These are phyloP conservation scores for Aspergillus cristatus DNA, from an alignment of 495 filamentous ascomycete species.

Conservation along the genomic window DNA sequence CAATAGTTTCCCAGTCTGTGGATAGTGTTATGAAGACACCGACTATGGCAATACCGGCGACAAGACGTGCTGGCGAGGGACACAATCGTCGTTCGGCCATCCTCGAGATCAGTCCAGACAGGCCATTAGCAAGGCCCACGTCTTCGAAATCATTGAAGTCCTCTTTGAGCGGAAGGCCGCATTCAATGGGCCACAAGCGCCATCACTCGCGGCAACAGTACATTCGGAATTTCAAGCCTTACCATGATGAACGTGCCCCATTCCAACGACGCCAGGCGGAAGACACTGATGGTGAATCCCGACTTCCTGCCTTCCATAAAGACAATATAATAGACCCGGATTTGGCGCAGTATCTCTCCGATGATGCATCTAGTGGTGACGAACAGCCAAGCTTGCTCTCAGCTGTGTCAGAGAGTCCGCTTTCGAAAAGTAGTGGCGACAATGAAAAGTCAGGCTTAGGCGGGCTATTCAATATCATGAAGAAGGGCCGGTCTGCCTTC, in stretches of 20 bases:
- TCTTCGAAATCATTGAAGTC: conserved; percentile 92
- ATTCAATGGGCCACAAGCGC: conserved; percentile 68
- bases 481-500: conserved; percentile 61
- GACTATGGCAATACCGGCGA: conserved; percentile 81
- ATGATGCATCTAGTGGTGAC: conserved; percentile 85
- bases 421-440: conserved; percentile 42
- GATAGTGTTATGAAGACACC: conserved; percentile 42
- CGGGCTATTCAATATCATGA: conserved; percentile 53
- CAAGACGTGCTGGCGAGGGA: conserved; percentile 70
- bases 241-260: conserved; percentile 71
- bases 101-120: conserved; percentile 77
- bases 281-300: conserved; percentile 54
- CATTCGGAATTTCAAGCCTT: conserved; percentile 49
- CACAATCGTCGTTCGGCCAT: conserved; percentile 76
- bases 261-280: conserved; percentile 68
- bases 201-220: conserved; percentile 81
- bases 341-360: conserved; percentile 88
- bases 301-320: conserved; percentile 84
- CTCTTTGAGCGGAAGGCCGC: conserved; percentile 51
- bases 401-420: conserved; percentile 47
- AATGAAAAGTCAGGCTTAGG: conserved; percentile 43
- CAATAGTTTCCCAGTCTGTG: conserved; percentile 36
- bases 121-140: conserved; percentile 66
- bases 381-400: conserved; percentile 83
- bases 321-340: conserved; percentile 98